Evolutionary conservation across 805 yeast species (phyloP).

Genomic region (Candida maris): DNA sequence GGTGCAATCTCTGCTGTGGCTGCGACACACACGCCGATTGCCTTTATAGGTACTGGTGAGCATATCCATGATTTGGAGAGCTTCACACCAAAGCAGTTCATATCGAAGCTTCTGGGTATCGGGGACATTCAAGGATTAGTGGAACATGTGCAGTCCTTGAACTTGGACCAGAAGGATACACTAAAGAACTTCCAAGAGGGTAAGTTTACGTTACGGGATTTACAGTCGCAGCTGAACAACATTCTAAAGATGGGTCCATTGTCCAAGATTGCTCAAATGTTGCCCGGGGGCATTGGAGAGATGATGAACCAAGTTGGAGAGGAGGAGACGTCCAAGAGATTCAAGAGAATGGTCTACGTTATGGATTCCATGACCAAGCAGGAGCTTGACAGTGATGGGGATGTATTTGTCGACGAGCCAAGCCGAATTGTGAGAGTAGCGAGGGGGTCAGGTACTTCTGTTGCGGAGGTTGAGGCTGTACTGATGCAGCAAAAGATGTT

Average conservation of each 20-base stretch:
- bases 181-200: conserved; percentile 94
- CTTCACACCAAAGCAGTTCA: conserved; percentile 83
- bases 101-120: conserved; percentile 89
- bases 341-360: conserved; percentile 85
- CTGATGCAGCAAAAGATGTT: conserved; percentile 88
- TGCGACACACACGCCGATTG: conserved; percentile 91
- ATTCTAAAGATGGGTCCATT: conserved; percentile 96
- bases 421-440: conserved; percentile 86
- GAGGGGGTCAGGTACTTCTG: conserved; percentile 89
- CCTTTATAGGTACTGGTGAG: conserved; percentile 97
- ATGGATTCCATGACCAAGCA: conserved; percentile 94
- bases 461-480: conserved; percentile 89
- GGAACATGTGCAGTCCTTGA: conserved; percentile 88
- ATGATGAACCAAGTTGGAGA: conserved; percentile 86
- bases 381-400: conserved; percentile 89
- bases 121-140: conserved; percentile 92
- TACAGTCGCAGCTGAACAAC: conserved; percentile 92
- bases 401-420: conserved; percentile 74
- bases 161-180: conserved; percentile 84
- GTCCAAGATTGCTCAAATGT: conserved; percentile 90
- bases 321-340: conserved; percentile 79
- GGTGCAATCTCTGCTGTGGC: conserved; percentile 99
- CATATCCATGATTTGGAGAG: conserved; percentile 91
- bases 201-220: conserved; percentile 84
- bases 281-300: conserved; percentile 84